phyloP scores from a whole-genome alignment of 23 red algal genomes.

The Gracilaria domingensis region DNA sequence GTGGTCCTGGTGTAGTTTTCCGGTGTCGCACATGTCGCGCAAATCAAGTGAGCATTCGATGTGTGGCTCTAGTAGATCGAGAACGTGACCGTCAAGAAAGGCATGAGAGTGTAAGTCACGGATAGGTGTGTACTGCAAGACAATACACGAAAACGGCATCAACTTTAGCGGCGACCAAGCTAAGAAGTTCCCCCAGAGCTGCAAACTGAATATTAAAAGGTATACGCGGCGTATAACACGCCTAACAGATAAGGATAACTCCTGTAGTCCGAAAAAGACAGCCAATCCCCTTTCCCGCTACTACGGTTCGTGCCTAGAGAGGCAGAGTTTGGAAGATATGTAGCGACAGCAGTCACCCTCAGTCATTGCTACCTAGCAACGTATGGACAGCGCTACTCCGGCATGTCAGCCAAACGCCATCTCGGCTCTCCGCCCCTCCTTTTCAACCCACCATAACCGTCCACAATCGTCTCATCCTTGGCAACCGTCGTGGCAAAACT shows the following conservation, averaged over 20 bases:
- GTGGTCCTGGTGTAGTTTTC: no score
- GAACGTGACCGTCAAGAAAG: no score
- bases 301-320: no score
- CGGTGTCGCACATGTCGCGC: no score
- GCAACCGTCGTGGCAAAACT: slow-evolving; percentile 59
- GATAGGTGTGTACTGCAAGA: no score
- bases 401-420: slow-evolving; percentile 49
- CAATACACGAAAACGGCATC: no score
- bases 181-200: not conserved
- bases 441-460: slow-evolving; percentile 31
- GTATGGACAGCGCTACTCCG: slow-evolving; percentile 9
- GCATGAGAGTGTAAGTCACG: no score
- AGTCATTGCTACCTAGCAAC: not conserved
- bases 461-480: slow-evolving; percentile 54
- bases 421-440: not conserved
- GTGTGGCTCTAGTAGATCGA: no score
- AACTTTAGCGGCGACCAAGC: not conserved
- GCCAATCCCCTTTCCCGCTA: not conserved
- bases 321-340: no score
- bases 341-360: not conserved
- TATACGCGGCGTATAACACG: no score
- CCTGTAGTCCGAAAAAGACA: not conserved
- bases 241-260: not conserved
- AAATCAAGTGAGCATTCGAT: no score
- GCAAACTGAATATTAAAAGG: not conserved